These are phyloP conservation scores for Apiotrichum akiyoshidainum DNA, from an alignment of 1,284 basidiomycete species.

Conservation along the genomic window DNA sequence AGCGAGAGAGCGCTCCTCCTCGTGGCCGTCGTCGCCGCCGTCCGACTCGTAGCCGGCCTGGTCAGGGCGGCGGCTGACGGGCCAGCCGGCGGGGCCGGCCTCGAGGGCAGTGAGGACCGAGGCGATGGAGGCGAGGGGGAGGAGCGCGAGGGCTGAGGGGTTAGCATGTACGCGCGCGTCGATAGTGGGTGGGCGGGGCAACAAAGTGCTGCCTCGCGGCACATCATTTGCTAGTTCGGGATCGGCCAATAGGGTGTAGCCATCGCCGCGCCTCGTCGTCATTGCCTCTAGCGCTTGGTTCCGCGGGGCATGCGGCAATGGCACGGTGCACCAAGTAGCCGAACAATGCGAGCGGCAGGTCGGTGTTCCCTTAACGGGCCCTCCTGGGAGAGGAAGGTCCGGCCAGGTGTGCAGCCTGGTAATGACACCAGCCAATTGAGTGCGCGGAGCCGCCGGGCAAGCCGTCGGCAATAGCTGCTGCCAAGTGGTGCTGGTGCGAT, in stretches of 20 bases:
- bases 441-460: not conserved
- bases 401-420: not conserved
- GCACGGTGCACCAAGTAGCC: not conserved
- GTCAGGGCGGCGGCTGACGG: conserved; percentile 30
- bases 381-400: too few species aligned
- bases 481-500: too few species aligned
- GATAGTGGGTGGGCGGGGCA: too few species aligned
- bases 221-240: not conserved
- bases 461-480: too few species aligned
- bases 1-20: conserved; percentile 15
- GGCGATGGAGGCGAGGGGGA: conserved; percentile 43
- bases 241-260: not conserved
- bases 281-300: not conserved
- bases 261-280: not conserved
- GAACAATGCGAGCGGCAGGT: not conserved
- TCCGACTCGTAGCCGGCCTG: conserved; percentile 49
- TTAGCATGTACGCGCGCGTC: not conserved
- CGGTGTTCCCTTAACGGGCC: too few species aligned
- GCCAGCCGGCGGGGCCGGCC: conserved; percentile 29
- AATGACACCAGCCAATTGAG: not conserved
- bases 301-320: not conserved
- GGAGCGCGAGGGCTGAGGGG: conserved; percentile 36
- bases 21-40: conserved; percentile 41
- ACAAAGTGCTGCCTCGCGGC: not conserved
- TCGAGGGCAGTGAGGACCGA: conserved; percentile 48